Percentiles rank a stretch among this genome's conserved stretches.
phyloP scores from a whole-genome alignment of 305 asterid species.

The Plantago lanceolata region DNA sequence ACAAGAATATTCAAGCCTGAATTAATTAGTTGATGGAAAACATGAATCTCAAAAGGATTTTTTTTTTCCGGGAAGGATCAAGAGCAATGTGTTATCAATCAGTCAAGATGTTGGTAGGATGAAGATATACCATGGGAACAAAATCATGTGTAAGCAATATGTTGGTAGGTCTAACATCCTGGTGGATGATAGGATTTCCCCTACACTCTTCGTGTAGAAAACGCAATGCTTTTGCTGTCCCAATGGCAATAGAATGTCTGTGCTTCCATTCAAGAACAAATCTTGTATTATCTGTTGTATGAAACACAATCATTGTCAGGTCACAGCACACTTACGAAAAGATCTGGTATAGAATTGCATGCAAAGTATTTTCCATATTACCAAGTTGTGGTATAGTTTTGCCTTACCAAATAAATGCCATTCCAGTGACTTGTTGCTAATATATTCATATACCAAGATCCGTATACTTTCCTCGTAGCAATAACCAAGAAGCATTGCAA shows the following conservation, averaged over 20 bases:
- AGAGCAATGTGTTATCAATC: background rate
- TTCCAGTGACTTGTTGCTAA: slow-evolving; percentile 55
- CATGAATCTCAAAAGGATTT: background rate
- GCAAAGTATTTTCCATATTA: too few relatives aligned
- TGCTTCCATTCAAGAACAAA: slow-evolving; percentile 39
- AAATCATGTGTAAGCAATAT: slow-evolving; percentile 38
- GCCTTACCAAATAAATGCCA: slow-evolving; percentile 78
- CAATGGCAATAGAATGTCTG: slow-evolving; percentile 48
- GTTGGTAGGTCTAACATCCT: slow-evolving; percentile 42
- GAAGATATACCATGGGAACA: slow-evolving; percentile 38
- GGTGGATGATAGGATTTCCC: slow-evolving; percentile 46
- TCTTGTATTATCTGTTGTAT: slow-evolving; percentile 25
- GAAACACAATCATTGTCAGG: slow-evolving; percentile 10
- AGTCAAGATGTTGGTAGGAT: background rate
- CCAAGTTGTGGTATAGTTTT: too few relatives aligned
- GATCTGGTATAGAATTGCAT: too few relatives aligned
- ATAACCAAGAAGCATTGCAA: slow-evolving; percentile 64
- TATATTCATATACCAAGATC: slow-evolving; percentile 61
- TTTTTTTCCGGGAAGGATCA: background rate
- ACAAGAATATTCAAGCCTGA: background rate
- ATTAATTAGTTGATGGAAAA: background rate
- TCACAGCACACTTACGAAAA: too few relatives aligned
- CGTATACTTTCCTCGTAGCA: slow-evolving; percentile 41
- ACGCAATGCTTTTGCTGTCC: slow-evolving; percentile 54
- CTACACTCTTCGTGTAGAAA: slow-evolving; percentile 55